A percentile compares a stretch with the other conserved stretches of the same genome.
Conservation (phyloP, 345 rosid genomes). For the Camelina neglecta region DNA sequence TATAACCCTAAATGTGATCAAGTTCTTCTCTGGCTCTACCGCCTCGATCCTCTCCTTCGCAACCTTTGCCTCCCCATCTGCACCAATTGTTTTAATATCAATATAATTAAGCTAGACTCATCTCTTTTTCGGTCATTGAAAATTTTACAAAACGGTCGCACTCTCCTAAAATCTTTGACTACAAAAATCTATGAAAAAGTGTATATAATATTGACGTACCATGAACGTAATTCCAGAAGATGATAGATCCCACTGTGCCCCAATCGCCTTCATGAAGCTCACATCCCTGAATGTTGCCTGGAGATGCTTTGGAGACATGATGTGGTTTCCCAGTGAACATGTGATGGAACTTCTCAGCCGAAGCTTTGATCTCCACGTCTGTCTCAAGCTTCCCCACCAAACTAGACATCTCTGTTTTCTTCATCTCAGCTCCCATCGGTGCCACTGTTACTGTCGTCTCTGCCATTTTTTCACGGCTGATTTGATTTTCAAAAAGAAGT, state of each 20-base stretch:
- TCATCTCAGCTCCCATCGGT: slow-evolving; percentile 6
- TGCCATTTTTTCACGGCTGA: slow-evolving; percentile 13
- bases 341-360: neutral
- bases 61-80: neutral
- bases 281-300: neutral
- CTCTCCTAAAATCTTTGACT: no score
- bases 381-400: neutral
- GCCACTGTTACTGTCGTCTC: neutral
- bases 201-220: neutral
- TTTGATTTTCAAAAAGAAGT: neutral
- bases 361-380: neutral
- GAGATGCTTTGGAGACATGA: slow-evolving; percentile 10
- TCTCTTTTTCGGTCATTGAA: no score
- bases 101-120: no score
- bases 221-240: neutral
- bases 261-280: neutral
- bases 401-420: neutral
- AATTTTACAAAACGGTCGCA: no score
- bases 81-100: neutral
- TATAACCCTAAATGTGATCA: neutral
- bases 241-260: neutral
- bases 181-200: neutral
- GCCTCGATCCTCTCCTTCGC: neutral
- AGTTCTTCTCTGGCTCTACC: neutral
- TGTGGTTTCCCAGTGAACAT: neutral